Conservation (phyloP, 441 rosid genomes). For the Omphalea diandra region DNA sequence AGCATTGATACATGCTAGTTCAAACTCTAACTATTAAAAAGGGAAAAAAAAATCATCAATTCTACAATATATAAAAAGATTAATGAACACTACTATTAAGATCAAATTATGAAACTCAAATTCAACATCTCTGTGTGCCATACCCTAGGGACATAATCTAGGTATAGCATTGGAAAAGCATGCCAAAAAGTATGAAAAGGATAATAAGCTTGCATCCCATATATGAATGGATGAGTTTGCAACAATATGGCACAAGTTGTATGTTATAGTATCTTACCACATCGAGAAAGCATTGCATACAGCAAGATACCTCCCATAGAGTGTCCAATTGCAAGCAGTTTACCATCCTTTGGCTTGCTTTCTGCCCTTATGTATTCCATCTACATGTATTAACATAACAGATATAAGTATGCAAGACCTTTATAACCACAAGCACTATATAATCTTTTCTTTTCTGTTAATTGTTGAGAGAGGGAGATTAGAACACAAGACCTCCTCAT, state of each 20-base stretch:
- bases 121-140: neutral
- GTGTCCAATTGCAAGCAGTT: conserved; percentile 67
- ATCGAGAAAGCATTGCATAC: conserved; percentile 74
- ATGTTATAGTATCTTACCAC: conserved; percentile 52
- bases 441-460: neutral
- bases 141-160: neutral
- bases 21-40: no score
- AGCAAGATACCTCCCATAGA: conserved; percentile 99
- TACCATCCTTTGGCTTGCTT: conserved; percentile 62
- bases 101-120: neutral
- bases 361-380: conserved; percentile 77
- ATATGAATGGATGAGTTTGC: conserved; percentile 3
- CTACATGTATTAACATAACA: conserved; percentile 37
- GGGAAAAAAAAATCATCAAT: neutral
- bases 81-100: neutral
- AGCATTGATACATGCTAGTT: neutral
- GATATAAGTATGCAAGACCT: neutral
- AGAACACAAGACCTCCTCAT: neutral
- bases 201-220: neutral
- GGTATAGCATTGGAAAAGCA: neutral
- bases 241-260: neutral
- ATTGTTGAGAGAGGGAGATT: neutral
- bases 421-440: no score
- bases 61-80: neutral
- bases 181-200: neutral